Base-by-base conservation (phyloP, 2,329 filamentous ascomycete genomes). In the Sporothrix dimorphospora region DNA sequence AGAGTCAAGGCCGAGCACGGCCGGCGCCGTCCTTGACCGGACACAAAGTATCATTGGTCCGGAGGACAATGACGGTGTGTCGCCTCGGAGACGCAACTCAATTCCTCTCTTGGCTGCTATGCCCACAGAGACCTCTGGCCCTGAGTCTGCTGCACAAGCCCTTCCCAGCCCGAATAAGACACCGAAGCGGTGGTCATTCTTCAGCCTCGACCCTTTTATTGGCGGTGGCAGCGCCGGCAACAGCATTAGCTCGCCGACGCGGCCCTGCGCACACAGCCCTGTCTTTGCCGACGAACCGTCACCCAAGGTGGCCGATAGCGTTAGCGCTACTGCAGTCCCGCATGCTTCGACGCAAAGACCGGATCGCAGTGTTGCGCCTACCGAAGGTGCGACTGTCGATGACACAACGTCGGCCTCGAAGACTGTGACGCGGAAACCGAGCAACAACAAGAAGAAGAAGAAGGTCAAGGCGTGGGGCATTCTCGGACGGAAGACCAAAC, bases 381-480 rank as follows among this genome's bases (percentile, higher is more conserved):
- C 24, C 7, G 40, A 66, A 3, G 40, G 67, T 16, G 11, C 51
- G 72, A 0, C 65, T 74, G 1, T 30, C 16, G 38, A 49, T 40
- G 49, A 45, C 57, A 38, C 72, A 40, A 73, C 69, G 14, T 75
- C 63, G 30, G 77, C 74, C 57, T 66, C 70, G 21, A 83, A 81
- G 63, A 71, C 76, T 0, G 53, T 76, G 4, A 74, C 72, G 8
- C 78, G 78, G 67, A 81, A 81, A 71, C 69, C 77, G 42, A 78
- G 78, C 73, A 81, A 79, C 75, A 81, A 81, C 74, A 81, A 81
- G 74, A 79, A 90, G 78, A 94, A 93, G 81, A 92, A 90, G 78
- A 94, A 93, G 82, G 92, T 95, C 72, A 92, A 90, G 90, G 88
- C 89, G 21, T 90, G 89, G 42, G 88, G 89, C 1, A 91, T 92